Conservation (phyloP, 192 early-diverging fungal genomes). For the Thoreauomyces humboldtii region DNA sequence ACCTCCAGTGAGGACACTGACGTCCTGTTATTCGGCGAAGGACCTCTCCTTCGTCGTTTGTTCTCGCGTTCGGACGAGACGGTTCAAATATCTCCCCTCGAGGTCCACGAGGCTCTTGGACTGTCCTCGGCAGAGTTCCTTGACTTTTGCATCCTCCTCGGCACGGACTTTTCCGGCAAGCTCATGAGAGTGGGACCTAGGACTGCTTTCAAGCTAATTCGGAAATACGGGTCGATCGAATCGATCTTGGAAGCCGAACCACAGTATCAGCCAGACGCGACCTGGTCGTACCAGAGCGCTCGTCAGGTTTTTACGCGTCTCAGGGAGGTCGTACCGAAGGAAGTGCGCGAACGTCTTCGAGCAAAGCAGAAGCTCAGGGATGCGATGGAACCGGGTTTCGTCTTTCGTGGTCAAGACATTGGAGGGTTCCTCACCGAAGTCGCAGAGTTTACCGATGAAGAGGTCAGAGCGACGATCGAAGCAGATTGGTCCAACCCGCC, state of each 20-base stretch:
- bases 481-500: too few species aligned
- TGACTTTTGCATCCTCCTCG: slow-evolving; percentile 4
- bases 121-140: slow-evolving; percentile 1
- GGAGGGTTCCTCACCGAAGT: too few species aligned
- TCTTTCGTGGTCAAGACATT: too few species aligned
- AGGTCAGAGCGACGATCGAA: too few species aligned
- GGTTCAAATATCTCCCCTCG: neutral
- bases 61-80: neutral
- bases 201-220: neutral
- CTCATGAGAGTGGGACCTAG: neutral
- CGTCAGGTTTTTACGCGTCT: neutral
- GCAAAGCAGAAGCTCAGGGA: too few species aligned
- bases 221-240: neutral
- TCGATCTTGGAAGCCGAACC: neutral
- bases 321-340: neutral
- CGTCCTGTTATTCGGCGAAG: neutral
- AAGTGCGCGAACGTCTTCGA: neutral
- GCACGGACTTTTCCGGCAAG: neutral
- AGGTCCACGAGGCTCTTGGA: neutral
- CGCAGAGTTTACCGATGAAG: too few species aligned
- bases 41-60: neutral
- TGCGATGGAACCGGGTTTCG: too few species aligned
- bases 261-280: neutral
- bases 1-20: neutral
- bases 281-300: neutral